Evolutionary conservation across 1,284 basidiomycete species (phyloP).

Genomic region (Rhodotorula sp.): DNA sequence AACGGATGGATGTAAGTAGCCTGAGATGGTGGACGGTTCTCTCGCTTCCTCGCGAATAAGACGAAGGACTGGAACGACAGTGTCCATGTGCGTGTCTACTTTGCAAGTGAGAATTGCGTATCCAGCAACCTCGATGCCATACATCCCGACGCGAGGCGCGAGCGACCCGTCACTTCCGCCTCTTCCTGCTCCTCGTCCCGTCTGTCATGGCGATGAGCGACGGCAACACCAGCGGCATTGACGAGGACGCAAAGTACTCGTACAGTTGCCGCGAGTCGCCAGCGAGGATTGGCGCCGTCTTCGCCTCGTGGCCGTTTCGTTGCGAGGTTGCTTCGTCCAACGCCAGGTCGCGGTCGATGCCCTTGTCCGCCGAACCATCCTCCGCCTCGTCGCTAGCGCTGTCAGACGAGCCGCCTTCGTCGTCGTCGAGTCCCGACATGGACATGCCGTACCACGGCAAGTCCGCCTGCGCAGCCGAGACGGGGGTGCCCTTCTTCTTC

Average conservation of each 20-base stretch:
- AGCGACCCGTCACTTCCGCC: background rate
- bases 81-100: no score
- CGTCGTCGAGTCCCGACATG: conserved; percentile 25
- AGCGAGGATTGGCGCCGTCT: conserved; percentile 15
- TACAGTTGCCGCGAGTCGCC: conserved; percentile 26
- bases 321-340: background rate
- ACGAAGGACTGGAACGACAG: no score
- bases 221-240: background rate
- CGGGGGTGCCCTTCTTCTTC: background rate
- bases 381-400: background rate
- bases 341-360: background rate
- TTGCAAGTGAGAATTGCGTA: no score
- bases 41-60: no score
- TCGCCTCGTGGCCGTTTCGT: background rate
- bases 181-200: conserved; percentile 3
- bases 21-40: no score
- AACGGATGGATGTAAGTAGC: no score
- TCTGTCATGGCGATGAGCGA: conserved; percentile 10
- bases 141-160: no score
- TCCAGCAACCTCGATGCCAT: no score
- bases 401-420: conserved; percentile 5
- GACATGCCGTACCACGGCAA: conserved; percentile 32
- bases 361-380: background rate
- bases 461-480: conserved; percentile 48
- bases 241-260: conserved; percentile 9